phyloP scores from a whole-genome alignment of 2,329 filamentous ascomycete species.

The Cladophialophora carrionii region DNA sequence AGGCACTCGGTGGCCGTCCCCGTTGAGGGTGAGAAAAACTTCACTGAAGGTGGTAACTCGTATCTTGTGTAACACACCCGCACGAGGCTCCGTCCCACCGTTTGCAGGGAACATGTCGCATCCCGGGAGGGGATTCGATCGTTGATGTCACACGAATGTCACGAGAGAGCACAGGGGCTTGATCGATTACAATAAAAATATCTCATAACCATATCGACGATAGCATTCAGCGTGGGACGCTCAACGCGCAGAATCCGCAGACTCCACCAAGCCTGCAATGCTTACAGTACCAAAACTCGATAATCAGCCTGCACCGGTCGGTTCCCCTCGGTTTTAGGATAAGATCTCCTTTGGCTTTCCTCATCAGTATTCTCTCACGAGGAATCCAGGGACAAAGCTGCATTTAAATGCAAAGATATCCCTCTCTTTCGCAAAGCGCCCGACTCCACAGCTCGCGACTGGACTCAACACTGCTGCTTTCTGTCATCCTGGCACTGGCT shows the following conservation, averaged over 20 bases:
- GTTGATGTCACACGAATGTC: conserved; percentile 1
- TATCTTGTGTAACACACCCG: neutral
- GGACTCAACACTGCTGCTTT: conserved; percentile 12
- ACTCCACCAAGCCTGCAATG: neutral
- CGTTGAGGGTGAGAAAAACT: neutral
- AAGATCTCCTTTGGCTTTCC: neutral
- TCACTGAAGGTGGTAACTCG: neutral
- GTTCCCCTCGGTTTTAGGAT: neutral
- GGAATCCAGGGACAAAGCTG: conserved; percentile 28
- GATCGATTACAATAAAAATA: conserved; percentile 4
- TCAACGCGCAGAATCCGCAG: neutral
- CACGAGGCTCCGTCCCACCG: neutral
- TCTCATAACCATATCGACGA: conserved; percentile 8
- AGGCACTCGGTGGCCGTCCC: neutral
- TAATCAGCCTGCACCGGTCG: neutral
- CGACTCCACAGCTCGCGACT: conserved; percentile 11
- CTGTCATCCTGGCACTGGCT: conserved; percentile 8
- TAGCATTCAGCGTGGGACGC: conserved; percentile 9
- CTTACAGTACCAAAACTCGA: neutral
- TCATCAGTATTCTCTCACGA: neutral
- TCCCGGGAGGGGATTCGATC: neutral
- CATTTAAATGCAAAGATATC: conserved; percentile 38
- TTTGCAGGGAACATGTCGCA: neutral
- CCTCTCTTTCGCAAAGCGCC: conserved; percentile 15
- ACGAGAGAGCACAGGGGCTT: neutral